These are phyloP conservation scores for Neckera pumila DNA, from an alignment of 225 moss, liverwort and hornwort species.

Conservation along the genomic window DNA sequence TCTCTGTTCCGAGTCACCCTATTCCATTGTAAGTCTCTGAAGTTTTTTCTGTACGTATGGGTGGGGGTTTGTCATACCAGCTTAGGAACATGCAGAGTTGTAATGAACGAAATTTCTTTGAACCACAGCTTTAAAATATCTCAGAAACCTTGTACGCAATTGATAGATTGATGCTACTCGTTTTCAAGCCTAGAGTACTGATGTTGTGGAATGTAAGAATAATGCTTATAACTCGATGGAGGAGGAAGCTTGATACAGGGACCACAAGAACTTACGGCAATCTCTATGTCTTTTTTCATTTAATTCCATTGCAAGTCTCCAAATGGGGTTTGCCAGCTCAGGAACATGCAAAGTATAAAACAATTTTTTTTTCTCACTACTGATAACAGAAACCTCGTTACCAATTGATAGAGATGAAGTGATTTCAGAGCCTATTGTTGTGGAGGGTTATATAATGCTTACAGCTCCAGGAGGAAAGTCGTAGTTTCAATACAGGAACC, in stretches of 20 bases:
- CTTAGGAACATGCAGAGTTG: not conserved
- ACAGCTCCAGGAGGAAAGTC: not conserved
- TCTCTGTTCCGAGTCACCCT: not conserved
- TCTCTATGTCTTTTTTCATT: not conserved
- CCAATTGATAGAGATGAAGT: not conserved
- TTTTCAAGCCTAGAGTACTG: not conserved
- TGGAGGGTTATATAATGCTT: not conserved
- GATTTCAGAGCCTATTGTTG: not conserved
- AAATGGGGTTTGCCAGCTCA: not conserved
- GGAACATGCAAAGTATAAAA: not conserved
- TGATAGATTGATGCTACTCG: not conserved
- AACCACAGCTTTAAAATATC: not conserved
- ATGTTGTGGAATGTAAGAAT: not conserved
- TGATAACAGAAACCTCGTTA: not conserved
- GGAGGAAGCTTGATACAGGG: not conserved
- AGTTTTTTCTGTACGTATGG: not conserved
- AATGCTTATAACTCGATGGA: not conserved
- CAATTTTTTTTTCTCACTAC: not conserved
- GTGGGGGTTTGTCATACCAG: not conserved
- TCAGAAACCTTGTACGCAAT: not conserved
- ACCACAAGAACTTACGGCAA: not conserved
- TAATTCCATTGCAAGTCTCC: not conserved
- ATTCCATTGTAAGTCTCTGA: not conserved
- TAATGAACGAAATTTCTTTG: not conserved
- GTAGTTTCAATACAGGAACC: not conserved